These are phyloP conservation scores for Sclerotiophoma versabilis DNA, from an alignment of 2,329 filamentous ascomycete species.

Conservation along the genomic window DNA sequence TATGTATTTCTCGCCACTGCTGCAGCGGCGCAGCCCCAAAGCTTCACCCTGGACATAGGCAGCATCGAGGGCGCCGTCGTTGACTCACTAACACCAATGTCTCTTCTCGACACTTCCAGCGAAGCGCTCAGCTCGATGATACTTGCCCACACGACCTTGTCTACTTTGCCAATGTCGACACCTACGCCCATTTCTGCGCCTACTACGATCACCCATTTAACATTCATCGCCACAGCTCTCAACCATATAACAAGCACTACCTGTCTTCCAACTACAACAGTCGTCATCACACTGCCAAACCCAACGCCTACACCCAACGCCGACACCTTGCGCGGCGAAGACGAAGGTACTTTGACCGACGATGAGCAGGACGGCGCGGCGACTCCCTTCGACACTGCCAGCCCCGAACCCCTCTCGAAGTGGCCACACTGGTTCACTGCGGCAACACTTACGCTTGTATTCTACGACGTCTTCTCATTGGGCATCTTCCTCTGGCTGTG, in stretches of 20 bases:
- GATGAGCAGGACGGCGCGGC: not conserved
- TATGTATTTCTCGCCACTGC: not conserved
- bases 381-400: not conserved
- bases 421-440: slow-evolving; percentile 18
- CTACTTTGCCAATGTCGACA: not conserved
- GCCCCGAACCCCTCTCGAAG: not conserved
- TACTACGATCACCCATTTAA: not conserved
- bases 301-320: not conserved
- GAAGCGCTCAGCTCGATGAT: not conserved
- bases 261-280: not conserved
- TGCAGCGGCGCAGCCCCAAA: not conserved
- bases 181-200: not conserved
- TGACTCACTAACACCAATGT: not conserved
- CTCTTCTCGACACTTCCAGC: not conserved
- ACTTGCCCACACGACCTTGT: not conserved
- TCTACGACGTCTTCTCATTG: slow-evolving; percentile 25
- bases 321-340: not conserved
- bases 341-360: not conserved
- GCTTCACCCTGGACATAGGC: slow-evolving; percentile 6
- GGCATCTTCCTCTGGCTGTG: slow-evolving; percentile 22
- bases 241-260: not conserved
- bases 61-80: not conserved
- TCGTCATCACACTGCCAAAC: slow-evolving; percentile 3
- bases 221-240: not conserved
- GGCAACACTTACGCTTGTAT: slow-evolving; percentile 23